Base-by-base conservation (phyloP, 495 filamentous ascomycete species). In the Margaritispora aquatica region DNA sequence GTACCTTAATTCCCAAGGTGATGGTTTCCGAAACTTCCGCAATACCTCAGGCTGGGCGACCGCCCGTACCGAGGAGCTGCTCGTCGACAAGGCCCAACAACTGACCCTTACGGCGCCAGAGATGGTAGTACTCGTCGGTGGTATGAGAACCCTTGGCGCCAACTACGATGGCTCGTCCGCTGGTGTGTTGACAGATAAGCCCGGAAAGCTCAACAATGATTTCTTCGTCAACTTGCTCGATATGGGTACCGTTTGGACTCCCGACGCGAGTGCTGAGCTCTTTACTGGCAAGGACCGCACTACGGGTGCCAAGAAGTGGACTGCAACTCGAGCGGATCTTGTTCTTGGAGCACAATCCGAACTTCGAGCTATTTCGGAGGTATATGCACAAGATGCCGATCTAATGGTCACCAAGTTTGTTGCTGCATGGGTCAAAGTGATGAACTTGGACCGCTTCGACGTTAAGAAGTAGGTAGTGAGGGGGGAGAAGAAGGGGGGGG, bases 11-110 rank as follows among this genome's bases (percentile, higher is more conserved):
- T 54, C 60, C 1, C 60, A 62, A 20, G 60, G 46, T n/a, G 60
- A 62, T 34, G 60, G 60, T 1, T 62, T 62, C 54, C 54, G 60
- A 27, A 62, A 62, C 60, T 62, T 47, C 54, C 60, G 60, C 31
- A 62, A 62, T 54, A 62, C 23, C 34, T 62, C 60, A 1, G 60
- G 60, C 31, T 62, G 60, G 60, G 19, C 60, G 15, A 50, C 58
- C 2, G 60, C 54, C 49, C 54, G 60, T 36, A 62, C 60, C 13
- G 60, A 62, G 20, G 60, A 57, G 29, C 54, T 62, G 23, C 60
- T 62, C 27, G 60, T 62, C 10, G 60, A 62, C 38, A 62, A 62
- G 36, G 60, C 60, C 2, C 60, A 62, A 38, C 60, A 62, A 36
- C 34, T 62, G 46, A 62, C 60, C 2, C 24, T 62, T 13, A 62